Conservation (phyloP, 257 asterid genomes). For the Nicotiana paniculata region DNA sequence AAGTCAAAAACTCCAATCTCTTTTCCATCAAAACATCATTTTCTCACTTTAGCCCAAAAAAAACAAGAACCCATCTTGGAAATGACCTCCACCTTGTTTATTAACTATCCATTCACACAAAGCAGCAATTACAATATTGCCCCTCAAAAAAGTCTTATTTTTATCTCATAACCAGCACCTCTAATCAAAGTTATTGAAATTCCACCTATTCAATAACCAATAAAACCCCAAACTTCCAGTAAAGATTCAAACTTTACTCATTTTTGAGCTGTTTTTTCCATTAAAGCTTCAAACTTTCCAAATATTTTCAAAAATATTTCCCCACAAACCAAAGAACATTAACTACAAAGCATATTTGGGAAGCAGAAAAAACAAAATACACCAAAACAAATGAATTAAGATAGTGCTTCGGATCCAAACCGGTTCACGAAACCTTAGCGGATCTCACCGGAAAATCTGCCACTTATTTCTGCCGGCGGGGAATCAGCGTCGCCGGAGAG, state of each 20-base stretch:
- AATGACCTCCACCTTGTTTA: neutral
- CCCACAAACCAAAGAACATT: neutral
- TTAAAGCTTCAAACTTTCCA: neutral
- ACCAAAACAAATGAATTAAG: neutral
- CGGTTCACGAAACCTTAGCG: neutral
- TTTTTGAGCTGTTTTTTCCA: neutral
- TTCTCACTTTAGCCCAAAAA: neutral
- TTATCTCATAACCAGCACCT: neutral
- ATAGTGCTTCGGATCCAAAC: constrained; percentile 11
- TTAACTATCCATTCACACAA: neutral
- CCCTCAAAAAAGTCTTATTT: neutral
- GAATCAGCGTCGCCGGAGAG: constrained; percentile 8
- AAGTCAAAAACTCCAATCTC: neutral
- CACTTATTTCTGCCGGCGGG: constrained; percentile 5
- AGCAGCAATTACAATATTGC: neutral
- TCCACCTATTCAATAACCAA: neutral
- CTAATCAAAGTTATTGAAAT: neutral
- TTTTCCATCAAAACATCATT: neutral
- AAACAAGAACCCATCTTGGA: neutral
- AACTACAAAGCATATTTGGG: neutral
- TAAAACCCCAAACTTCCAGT: neutral
- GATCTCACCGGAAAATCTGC: constrained; percentile 13
- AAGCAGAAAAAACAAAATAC: neutral
- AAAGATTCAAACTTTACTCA: neutral
- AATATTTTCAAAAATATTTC: neutral